Percentiles rank a stretch among this genome's conserved stretches.
phyloP scores from a whole-genome alignment of 768 basidiomycete genomes.

The Tremella fuciformis region DNA sequence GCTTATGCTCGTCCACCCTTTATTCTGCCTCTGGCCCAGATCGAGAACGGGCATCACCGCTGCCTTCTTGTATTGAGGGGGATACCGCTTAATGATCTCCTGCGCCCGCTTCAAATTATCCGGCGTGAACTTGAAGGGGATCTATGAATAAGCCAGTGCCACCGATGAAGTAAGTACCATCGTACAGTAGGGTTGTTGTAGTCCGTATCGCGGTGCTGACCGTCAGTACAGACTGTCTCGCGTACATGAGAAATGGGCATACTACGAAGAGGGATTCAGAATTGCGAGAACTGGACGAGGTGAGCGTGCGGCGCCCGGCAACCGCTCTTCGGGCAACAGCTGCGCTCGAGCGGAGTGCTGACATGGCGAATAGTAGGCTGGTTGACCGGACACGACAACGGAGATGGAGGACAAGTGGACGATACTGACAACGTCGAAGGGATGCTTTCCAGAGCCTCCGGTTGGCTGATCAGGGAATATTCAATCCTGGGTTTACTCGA shows the following conservation, averaged over 20 bases:
- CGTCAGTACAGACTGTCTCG: background rate
- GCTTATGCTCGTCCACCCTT: constrained; percentile 95
- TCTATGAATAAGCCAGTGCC: constrained; percentile 56
- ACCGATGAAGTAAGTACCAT: background rate
- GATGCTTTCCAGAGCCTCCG: background rate
- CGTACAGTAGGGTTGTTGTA: constrained; percentile 88
- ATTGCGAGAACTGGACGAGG: constrained; percentile 55
- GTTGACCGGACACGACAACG: background rate
- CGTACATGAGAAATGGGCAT: constrained; percentile 48
- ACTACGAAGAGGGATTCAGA: constrained; percentile 89
- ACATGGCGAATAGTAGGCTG: constrained; percentile 15
- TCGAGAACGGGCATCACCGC: constrained; percentile 96
- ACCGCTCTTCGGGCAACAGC: constrained; percentile 17
- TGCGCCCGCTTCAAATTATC: constrained; percentile 81
- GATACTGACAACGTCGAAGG: background rate
- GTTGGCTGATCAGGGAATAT: constrained; percentile 6
- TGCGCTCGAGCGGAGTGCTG: constrained; percentile 29
- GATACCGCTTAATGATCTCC: constrained; percentile 89
- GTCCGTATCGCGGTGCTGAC: constrained; percentile 86
- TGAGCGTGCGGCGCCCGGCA: constrained; percentile 45
- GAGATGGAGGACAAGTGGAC: background rate
- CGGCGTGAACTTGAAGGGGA: constrained; percentile 78
- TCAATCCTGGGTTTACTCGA: too few relatives aligned
- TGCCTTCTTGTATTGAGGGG: constrained; percentile 97
- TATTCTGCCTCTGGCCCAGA: constrained; percentile 94